Conservation (phyloP, 1,139 yeast species). For the Geotrichum aggregatum region DNA sequence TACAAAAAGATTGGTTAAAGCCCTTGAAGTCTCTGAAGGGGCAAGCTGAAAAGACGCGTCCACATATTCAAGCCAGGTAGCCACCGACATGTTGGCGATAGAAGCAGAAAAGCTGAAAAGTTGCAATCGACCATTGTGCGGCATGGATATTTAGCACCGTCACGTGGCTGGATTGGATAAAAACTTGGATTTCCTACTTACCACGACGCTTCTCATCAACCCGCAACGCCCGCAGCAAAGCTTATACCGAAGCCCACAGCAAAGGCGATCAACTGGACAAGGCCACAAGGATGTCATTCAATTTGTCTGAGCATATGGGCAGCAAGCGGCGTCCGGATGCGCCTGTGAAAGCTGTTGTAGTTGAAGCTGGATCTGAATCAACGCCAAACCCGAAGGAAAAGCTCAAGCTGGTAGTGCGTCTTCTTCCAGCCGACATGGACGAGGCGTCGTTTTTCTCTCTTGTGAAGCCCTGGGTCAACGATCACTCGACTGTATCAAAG, state of each 20-base stretch:
- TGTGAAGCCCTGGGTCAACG: conserved; percentile 26
- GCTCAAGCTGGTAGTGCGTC: conserved; percentile 38
- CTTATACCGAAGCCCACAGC: no score
- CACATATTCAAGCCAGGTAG: conserved; percentile 28
- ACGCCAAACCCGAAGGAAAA: conserved; percentile 14
- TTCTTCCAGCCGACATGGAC: conserved; percentile 40
- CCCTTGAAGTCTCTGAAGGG: conserved; percentile 19
- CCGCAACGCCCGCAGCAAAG: neutral
- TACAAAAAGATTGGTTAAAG: conserved; percentile 29
- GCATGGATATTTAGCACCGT: no score
- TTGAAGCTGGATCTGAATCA: neutral
- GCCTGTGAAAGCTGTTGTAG: neutral
- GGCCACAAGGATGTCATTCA: neutral
- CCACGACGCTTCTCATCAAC: neutral
- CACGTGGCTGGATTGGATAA: no score
- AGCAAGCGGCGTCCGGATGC: conserved; percentile 3
- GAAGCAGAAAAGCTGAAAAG: conserved; percentile 3
- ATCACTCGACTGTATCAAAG: conserved; percentile 25
- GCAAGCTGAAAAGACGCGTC: conserved; percentile 21
- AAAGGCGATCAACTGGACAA: neutral
- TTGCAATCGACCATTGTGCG: no score
- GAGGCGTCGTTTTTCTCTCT: conserved; percentile 34
- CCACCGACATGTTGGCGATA: conserved; percentile 27
- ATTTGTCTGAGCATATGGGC: neutral
- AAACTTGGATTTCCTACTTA: no score